These are phyloP conservation scores for Arctium lappa DNA, from an alignment of 129 eudicot species.

Conservation along the genomic window DNA sequence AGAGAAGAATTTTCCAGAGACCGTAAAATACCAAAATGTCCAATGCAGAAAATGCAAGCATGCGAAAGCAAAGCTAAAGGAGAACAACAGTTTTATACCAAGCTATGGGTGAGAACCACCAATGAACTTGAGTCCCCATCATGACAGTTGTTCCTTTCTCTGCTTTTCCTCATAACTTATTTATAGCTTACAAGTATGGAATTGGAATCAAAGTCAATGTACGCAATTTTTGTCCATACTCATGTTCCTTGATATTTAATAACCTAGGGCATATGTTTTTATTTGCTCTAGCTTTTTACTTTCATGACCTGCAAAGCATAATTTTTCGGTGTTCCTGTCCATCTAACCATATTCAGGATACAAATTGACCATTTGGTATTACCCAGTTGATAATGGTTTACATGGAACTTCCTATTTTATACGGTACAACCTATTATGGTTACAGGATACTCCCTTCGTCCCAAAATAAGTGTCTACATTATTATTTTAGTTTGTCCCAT, in stretches of 20 bases:
- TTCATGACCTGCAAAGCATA: not conserved
- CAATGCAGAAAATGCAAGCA: not conserved
- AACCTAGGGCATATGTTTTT: not conserved
- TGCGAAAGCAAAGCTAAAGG: not conserved
- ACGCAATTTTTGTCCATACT: not conserved
- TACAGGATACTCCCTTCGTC: not conserved
- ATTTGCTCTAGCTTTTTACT: not conserved
- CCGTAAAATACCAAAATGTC: not conserved
- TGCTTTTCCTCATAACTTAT: not conserved
- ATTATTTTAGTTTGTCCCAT: too few species aligned
- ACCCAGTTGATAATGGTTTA: not conserved
- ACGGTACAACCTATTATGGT: not conserved
- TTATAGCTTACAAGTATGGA: not conserved
- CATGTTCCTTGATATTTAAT: not conserved
- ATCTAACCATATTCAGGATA: not conserved
- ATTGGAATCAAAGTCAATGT: not conserved
- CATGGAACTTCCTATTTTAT: not conserved
- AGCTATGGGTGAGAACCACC: conserved; percentile 15
- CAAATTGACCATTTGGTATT: not conserved
- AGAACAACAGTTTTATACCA: not conserved
- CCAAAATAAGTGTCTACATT: too few species aligned
- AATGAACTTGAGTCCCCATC: conserved; percentile 1
- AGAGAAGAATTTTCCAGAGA: not conserved
- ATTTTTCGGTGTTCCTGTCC: not conserved
- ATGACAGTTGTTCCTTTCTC: not conserved